phyloP scores from a whole-genome alignment of 2,329 filamentous ascomycete species.

The Cladosporium cucumerinum region DNA sequence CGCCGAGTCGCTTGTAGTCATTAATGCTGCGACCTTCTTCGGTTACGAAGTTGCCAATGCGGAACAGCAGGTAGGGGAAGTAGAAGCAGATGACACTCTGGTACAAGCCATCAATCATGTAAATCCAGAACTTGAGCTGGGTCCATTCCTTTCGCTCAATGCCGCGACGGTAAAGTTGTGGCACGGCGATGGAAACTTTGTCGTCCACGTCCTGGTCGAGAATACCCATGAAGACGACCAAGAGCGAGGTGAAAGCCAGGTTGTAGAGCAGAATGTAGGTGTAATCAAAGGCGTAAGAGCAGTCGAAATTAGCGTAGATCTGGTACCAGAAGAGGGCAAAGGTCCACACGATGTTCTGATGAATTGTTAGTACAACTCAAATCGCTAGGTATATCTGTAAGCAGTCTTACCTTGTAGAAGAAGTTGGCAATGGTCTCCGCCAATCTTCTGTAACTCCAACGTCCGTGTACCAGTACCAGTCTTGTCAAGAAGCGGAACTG shows the following conservation, averaged over 20 bases:
- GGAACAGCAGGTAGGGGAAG: constrained; percentile 80
- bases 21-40: constrained; percentile 70
- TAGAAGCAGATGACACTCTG: constrained; percentile 93
- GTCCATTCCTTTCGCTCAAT: constrained; percentile 98
- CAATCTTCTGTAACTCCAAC: constrained; percentile 93
- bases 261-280: constrained; percentile 97
- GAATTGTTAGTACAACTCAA: neutral
- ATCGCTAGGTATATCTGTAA: neutral
- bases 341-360: constrained; percentile 90
- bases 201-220: constrained; percentile 96
- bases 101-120: constrained; percentile 93
- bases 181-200: constrained; percentile 87
- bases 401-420: constrained; percentile 80
- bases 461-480: constrained; percentile 82
- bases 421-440: constrained; percentile 96
- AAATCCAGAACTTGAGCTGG: constrained; percentile 91
- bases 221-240: constrained; percentile 92
- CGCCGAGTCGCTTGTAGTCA: constrained; percentile 80
- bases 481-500: constrained; percentile 88
- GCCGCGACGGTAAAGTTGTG: constrained; percentile 89
- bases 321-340: constrained; percentile 97
- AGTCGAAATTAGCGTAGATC: constrained; percentile 92
- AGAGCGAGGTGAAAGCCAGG: constrained; percentile 90
- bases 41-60: constrained; percentile 64
- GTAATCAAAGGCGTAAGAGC: constrained; percentile 95